Conservation (phyloP, 495 filamentous ascomycete genomes). For the Aspergillus bertholletiae region DNA sequence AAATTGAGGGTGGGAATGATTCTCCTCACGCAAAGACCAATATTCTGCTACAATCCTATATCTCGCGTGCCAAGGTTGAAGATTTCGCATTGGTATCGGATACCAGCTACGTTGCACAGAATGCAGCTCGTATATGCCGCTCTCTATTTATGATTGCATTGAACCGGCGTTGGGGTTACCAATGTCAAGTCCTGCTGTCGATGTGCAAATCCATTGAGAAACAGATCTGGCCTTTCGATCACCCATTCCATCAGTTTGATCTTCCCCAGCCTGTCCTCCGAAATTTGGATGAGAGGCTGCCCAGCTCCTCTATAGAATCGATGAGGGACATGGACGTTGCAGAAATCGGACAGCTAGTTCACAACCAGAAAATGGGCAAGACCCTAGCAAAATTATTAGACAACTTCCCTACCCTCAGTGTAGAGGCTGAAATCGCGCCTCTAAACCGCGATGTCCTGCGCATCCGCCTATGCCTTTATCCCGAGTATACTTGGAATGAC, state of each 20-base stretch:
- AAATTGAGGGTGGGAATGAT: slow-evolving; percentile 71
- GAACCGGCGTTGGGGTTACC: slow-evolving; percentile 89
- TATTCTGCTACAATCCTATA: slow-evolving; percentile 89
- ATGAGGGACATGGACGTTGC: slow-evolving; percentile 87
- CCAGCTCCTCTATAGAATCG: slow-evolving; percentile 69
- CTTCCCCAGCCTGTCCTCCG: slow-evolving; percentile 77
- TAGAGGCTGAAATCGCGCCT: slow-evolving; percentile 93
- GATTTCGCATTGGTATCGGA: slow-evolving; percentile 93
- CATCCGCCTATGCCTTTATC: slow-evolving; percentile 77
- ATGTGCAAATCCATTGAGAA: slow-evolving; percentile 96
- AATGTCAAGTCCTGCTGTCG: slow-evolving; percentile 83
- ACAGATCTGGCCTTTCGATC: slow-evolving; percentile 89
- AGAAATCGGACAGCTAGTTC: slow-evolving; percentile 88
- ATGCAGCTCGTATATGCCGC: slow-evolving; percentile 88
- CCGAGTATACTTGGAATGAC: slow-evolving; percentile 95
- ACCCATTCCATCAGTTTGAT: slow-evolving; percentile 94
- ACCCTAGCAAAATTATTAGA: slow-evolving; percentile 76
- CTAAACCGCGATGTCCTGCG: slow-evolving; percentile 91
- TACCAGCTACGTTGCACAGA: slow-evolving; percentile 91
- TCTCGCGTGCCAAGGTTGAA: slow-evolving; percentile 81
- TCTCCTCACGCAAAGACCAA: slow-evolving; percentile 89
- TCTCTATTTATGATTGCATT: slow-evolving; percentile 96
- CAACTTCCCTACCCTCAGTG: slow-evolving; percentile 85
- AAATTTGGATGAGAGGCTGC: slow-evolving; percentile 73
- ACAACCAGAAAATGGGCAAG: slow-evolving; percentile 81